Percentiles rank a stretch among this genome's conserved stretches.
phyloP scores from a whole-genome alignment of 2,329 filamentous ascomycete species.

The Bipolaris sorokiniana region DNA sequence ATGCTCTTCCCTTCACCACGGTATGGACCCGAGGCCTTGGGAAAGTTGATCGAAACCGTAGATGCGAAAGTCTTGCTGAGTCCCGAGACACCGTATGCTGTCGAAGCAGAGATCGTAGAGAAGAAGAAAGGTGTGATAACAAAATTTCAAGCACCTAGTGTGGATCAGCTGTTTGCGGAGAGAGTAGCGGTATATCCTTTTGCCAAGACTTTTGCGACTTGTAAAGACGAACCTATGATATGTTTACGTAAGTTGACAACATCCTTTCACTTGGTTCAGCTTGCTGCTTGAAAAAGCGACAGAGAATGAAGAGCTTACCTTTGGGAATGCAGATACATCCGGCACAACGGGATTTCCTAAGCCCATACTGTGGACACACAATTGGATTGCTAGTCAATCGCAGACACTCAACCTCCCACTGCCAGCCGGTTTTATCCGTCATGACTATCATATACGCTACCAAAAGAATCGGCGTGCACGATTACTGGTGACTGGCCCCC shows the following conservation, averaged over 20 bases:
- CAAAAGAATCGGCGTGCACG: not conserved
- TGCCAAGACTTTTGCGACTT: slow-evolving; percentile 30
- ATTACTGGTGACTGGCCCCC: slow-evolving; percentile 8
- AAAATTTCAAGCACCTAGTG: slow-evolving; percentile 20
- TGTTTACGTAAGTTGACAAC: slow-evolving; percentile 27
- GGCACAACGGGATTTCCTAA: slow-evolving; percentile 50
- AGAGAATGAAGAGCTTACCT: not conserved
- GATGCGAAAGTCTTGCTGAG: slow-evolving; percentile 26
- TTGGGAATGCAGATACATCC: slow-evolving; percentile 33
- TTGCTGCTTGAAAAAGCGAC: not conserved
- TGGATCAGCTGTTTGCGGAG: slow-evolving; percentile 22
- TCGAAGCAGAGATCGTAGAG: slow-evolving; percentile 18
- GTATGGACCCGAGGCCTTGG: slow-evolving; percentile 27
- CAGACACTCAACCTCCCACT: slow-evolving; percentile 3
- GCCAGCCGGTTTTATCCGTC: slow-evolving; percentile 3
- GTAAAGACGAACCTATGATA: slow-evolving; percentile 31
- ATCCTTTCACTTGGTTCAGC: not conserved
- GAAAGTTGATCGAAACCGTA: slow-evolving; percentile 26
- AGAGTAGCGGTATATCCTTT: slow-evolving; percentile 24
- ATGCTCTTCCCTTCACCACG: slow-evolving; percentile 31
- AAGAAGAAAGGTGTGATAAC: slow-evolving; percentile 16
- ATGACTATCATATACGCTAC: not conserved
- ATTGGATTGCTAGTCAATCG: slow-evolving; percentile 14
- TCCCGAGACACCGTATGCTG: slow-evolving; percentile 17
- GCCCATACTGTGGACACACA: slow-evolving; percentile 39